phyloP scores from a whole-genome alignment of 2,329 filamentous ascomycete genomes.

The Lachnellula hyalina region DNA sequence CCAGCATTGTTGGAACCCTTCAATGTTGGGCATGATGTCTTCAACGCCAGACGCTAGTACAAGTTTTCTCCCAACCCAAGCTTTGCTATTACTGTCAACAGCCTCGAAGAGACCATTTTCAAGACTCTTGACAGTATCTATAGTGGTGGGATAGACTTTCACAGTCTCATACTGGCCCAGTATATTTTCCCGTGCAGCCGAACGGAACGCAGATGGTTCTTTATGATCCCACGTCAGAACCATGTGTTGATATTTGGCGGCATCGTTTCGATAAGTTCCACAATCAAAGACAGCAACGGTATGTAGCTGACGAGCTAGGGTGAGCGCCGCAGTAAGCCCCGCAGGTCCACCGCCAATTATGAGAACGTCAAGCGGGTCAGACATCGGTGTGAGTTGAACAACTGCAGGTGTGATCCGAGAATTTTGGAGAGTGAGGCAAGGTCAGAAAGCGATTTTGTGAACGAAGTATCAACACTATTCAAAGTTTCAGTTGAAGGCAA shows the following conservation, averaged over 20 bases:
- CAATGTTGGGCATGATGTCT: conserved; percentile 46
- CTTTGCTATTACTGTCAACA: conserved; percentile 37
- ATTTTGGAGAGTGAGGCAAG: too few species aligned
- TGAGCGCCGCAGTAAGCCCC: conserved; percentile 37
- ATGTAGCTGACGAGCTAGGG: conserved; percentile 35
- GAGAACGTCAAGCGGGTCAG: conserved; percentile 27
- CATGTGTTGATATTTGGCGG: conserved; percentile 41
- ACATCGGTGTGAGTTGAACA: too few species aligned
- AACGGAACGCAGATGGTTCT: conserved; percentile 31
- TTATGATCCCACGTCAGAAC: conserved; percentile 35
- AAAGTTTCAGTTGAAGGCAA: too few species aligned
- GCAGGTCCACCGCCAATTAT: conserved; percentile 41
- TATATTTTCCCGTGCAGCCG: conserved; percentile 32
- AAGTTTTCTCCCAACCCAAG: conserved; percentile 46
- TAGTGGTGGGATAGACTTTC: conserved; percentile 28
- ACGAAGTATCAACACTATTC: too few species aligned
- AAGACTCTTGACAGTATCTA: conserved; percentile 18
- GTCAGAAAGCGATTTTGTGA: too few species aligned
- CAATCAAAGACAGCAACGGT: conserved; percentile 41
- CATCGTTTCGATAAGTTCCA: conserved; percentile 37
- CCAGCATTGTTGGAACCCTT: conserved; percentile 53
- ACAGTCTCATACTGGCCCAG: conserved; percentile 33
- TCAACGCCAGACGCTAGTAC: conserved; percentile 49
- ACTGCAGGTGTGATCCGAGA: too few species aligned
- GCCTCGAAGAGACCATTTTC: conserved; percentile 32